phyloP scores from a whole-genome alignment of 768 basidiomycete genomes.

The Leccinum barrowsii region DNA sequence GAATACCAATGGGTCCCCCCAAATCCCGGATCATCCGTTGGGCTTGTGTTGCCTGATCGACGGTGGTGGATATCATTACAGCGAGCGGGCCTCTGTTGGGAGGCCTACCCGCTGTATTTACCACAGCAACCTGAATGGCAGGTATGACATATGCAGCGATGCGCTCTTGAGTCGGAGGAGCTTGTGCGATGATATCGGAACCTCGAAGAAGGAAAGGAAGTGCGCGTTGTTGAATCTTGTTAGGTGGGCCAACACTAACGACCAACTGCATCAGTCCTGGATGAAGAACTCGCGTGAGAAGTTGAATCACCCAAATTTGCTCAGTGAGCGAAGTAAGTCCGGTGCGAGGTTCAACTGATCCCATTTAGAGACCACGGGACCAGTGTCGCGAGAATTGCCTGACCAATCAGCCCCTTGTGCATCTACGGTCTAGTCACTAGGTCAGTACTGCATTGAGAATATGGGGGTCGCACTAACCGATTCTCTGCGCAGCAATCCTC shows the following conservation, averaged over 20 bases:
- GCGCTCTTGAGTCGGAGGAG: slow-evolving; percentile 96
- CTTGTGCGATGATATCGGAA: slow-evolving; percentile 97
- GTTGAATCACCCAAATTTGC: slow-evolving; percentile 83
- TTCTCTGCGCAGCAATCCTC: slow-evolving; percentile 64
- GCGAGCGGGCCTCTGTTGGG: slow-evolving; percentile 75
- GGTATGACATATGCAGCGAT: slow-evolving; percentile 97
- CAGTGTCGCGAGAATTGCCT: slow-evolving; percentile 59
- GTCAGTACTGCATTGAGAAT: slow-evolving; percentile 14
- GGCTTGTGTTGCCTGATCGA: slow-evolving; percentile 97
- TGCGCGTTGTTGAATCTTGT: slow-evolving; percentile 97
- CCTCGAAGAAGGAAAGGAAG: slow-evolving; percentile 92
- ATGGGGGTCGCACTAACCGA: slow-evolving; percentile 54
- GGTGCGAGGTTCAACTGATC: slow-evolving; percentile 85
- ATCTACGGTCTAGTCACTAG: slow-evolving; percentile 43
- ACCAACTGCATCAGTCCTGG: slow-evolving; percentile 13
- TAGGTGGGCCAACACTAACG: slow-evolving; percentile 88
- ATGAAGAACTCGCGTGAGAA: slow-evolving; percentile 3
- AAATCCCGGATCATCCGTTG: slow-evolving; percentile 93
- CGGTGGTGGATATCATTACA: slow-evolving; percentile 95
- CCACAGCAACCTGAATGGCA: slow-evolving; percentile 77
- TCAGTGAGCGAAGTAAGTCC: slow-evolving; percentile 83
- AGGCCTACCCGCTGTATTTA: slow-evolving; percentile 52
- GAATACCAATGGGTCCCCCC: slow-evolving; percentile 88
- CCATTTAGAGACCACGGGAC: slow-evolving; percentile 91
- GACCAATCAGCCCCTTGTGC: slow-evolving; percentile 54